These are phyloP conservation scores for Candida boidinii DNA, from an alignment of 805 yeast genomes.

Conservation along the genomic window DNA sequence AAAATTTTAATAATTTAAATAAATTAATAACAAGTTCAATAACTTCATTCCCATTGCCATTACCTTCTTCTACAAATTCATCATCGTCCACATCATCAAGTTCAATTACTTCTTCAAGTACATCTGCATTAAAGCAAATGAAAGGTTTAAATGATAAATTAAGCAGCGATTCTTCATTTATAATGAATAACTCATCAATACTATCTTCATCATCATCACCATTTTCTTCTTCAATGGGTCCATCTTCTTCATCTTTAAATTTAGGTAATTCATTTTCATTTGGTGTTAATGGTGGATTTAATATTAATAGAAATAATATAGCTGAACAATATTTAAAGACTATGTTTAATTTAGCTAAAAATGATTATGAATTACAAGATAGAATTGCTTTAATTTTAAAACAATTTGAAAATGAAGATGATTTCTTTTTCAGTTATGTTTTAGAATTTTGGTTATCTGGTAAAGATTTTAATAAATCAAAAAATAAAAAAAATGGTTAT, in stretches of 20 bases:
- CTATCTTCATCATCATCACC: too few relatives aligned
- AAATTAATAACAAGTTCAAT: constrained; percentile 17
- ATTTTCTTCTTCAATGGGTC: too few relatives aligned
- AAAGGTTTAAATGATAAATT: too few relatives aligned
- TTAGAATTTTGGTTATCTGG: constrained; percentile 25
- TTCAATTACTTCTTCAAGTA: too few relatives aligned
- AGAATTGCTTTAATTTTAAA: constrained; percentile 17
- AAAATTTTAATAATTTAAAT: constrained; percentile 20
- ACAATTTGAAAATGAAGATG: constrained; percentile 25
- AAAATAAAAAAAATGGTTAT: constrained; percentile 14
- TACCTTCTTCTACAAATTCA: constrained; percentile 7
- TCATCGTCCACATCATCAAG: constrained; percentile 1
- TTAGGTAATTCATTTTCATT: too few relatives aligned
- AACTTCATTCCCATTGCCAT: constrained; percentile 13
- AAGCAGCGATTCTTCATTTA: too few relatives aligned
- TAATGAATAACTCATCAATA: too few relatives aligned
- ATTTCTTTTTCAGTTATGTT: constrained; percentile 23
- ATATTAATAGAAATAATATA: too few relatives aligned
- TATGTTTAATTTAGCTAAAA: constrained; percentile 20
- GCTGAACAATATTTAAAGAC: constrained; percentile 20
- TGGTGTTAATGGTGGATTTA: too few relatives aligned
- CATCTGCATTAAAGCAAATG: too few relatives aligned
- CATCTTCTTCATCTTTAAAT: too few relatives aligned
- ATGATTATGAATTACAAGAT: constrained; percentile 22
- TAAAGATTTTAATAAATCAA: constrained; percentile 20